Percentiles rank a stretch among this genome's conserved stretches.
Conservation (phyloP, 768 basidiomycete genomes). For the Tulasnella sp. region DNA sequence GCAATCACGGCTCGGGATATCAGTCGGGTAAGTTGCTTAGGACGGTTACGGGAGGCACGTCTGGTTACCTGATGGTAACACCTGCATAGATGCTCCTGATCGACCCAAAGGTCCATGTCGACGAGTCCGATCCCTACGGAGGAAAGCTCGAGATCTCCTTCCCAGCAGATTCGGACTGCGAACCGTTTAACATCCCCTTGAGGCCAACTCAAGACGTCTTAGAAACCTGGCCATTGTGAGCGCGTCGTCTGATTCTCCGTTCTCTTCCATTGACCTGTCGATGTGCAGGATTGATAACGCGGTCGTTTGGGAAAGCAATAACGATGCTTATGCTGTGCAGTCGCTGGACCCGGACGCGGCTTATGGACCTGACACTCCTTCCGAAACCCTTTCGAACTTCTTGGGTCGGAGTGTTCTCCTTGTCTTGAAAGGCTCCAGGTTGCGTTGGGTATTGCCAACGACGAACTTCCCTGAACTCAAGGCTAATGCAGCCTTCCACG, state of each 20-base stretch:
- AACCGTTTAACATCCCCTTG: constrained; percentile 63
- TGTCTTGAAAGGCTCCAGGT: constrained; percentile 64
- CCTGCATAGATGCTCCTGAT: constrained; percentile 70
- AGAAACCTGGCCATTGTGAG: constrained; percentile 62
- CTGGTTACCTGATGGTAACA: constrained; percentile 46
- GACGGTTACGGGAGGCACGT: constrained; percentile 56
- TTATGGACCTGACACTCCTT: constrained; percentile 49
- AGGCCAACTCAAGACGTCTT: constrained; percentile 57
- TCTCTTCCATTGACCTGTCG: neutral
- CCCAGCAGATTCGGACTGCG: constrained; percentile 61
- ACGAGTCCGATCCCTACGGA: constrained; percentile 51
- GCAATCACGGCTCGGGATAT: constrained; percentile 72
- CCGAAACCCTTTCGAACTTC: constrained; percentile 62
- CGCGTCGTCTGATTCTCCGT: constrained; percentile 15
- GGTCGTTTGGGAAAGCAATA: constrained; percentile 52
- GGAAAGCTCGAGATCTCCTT: constrained; percentile 62
- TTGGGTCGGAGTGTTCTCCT: constrained; percentile 65
- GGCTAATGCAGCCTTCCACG: constrained; percentile 59
- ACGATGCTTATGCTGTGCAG: constrained; percentile 72
- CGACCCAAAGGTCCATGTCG: constrained; percentile 56
- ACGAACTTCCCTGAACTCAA: constrained; percentile 57
- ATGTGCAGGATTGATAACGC: constrained; percentile 57
- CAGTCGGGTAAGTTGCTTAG: constrained; percentile 51
- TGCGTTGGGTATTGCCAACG: constrained; percentile 58
- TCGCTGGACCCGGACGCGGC: constrained; percentile 40